phyloP scores from a whole-genome alignment of 176 grass and related monocot genomes.

The Themeda triandra region DNA sequence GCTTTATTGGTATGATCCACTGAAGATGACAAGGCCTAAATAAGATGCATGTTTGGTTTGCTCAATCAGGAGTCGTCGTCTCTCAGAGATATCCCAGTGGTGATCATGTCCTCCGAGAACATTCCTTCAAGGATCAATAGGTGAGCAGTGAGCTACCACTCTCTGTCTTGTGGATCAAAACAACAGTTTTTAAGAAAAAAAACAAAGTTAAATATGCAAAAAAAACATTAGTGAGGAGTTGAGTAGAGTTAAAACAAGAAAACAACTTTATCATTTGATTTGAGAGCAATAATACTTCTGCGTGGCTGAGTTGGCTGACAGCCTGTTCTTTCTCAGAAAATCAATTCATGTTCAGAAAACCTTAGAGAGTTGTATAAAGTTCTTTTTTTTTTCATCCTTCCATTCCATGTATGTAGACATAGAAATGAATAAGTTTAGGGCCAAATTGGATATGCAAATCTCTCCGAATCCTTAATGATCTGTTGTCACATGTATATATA shows the following conservation, averaged over 20 bases:
- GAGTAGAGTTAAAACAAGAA: neutral
- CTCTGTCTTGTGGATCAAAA: neutral
- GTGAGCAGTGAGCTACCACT: conserved; percentile 33
- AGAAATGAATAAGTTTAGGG: neutral
- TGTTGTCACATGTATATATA: conserved; percentile 30
- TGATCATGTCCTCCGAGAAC: conserved; percentile 98
- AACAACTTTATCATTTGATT: neutral
- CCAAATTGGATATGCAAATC: conserved; percentile 25
- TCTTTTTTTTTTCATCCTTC: neutral
- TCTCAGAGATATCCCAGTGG: conserved; percentile 81
- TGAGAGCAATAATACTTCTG: neutral
- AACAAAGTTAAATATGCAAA: neutral
- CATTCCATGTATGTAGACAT: neutral
- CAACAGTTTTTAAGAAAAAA: neutral
- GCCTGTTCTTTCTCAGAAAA: neutral
- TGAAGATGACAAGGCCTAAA: conserved; percentile 16
- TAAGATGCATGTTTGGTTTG: conserved; percentile 15
- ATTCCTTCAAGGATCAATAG: conserved; percentile 93
- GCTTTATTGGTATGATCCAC: neutral
- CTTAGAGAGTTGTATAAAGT: neutral
- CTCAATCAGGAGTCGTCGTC: conserved; percentile 66
- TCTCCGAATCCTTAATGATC: conserved; percentile 25
- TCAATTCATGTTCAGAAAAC: neutral
- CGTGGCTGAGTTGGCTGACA: neutral
- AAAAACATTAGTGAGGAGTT: neutral